Base-by-base conservation (phyloP, 257 asterid genomes). In the Nicotiana otophora region DNA sequence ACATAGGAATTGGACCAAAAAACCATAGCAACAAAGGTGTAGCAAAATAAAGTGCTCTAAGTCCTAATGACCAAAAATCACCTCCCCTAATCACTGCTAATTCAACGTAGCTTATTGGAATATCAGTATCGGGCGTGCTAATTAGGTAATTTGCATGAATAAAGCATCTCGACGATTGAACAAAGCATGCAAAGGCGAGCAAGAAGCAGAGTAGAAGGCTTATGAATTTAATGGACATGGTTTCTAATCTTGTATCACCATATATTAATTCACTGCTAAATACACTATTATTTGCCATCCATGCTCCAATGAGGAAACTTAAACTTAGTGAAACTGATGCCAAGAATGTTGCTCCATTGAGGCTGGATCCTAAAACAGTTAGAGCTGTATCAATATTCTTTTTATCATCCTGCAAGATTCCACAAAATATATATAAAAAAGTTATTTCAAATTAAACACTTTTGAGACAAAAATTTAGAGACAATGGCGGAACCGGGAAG, bases 11-110 rank as follows among this genome's bases (percentile, higher is more conserved):
- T 1, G 94, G 93, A 0, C 94, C 94, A 53, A 89, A 89, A 28
- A 89, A 89, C 91, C 94, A 91, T 4, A 91, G 84, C 83, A 91
- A 39, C 83, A 91, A 79, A 84, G 84, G 88, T 60, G 88, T 86
- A 70, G 91, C 90, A 39, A 91, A 84, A 39, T 91, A 91, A 79
- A 91, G 90, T 6, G 90, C 84, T 81, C 92, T 83, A 51, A 87
- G 82, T 10, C 92, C 92, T 23, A 86, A 30, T 16, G 86, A 86
- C 94, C 94, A 90, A 81, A 87, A 90, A 83, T 86, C 88, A 77
- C 91, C 87, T 64, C 88, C 90, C 11, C 81, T 75, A 5, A 90
- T 83, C 67, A 90, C 90, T 14, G 88, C 85, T 54, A 70, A 61
- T 84, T 89, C 90, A 34, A 88, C 90, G 20, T 48, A 61, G 4